Percentiles rank a stretch among this genome's conserved stretches.
These are phyloP conservation scores for Ramaria rubella DNA, from an alignment of 768 basidiomycete species.

Conservation along the genomic window DNA sequence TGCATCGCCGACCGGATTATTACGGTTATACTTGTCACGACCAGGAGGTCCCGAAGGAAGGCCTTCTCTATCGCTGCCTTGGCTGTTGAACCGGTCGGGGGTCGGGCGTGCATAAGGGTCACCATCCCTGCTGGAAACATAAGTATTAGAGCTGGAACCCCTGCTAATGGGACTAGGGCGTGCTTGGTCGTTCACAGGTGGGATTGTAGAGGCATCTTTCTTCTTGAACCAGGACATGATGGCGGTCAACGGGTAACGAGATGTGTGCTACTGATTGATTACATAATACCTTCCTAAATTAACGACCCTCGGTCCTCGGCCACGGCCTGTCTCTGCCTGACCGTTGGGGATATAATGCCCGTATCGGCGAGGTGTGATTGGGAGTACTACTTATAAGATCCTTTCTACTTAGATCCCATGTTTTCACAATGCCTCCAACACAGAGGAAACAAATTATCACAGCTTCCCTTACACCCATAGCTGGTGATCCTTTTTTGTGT, in stretches of 20 bases:
- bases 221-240: conserved; percentile 65
- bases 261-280: background rate
- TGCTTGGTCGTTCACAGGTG: conserved; percentile 44
- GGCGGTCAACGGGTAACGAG: conserved; percentile 9
- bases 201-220: conserved; percentile 59
- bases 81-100: conserved; percentile 17
- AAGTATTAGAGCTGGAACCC: conserved; percentile 49
- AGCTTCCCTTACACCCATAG: too few relatives aligned
- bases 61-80: background rate
- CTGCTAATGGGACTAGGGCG: conserved; percentile 30
- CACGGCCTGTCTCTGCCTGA: too few relatives aligned
- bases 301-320: too few relatives aligned
- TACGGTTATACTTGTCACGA: conserved; percentile 30
- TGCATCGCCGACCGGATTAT: conserved; percentile 51
- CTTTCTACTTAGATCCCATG: too few relatives aligned
- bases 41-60: conserved; percentile 1
- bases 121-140: conserved; percentile 64
- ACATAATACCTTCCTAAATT: background rate
- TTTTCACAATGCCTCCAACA: too few relatives aligned
- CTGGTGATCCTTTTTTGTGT: too few relatives aligned
- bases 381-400: too few relatives aligned
- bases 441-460: too few relatives aligned
- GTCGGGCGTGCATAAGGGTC: conserved; percentile 34
- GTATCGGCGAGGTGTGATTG: too few relatives aligned
- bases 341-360: too few relatives aligned